Percentiles rank a stretch among this genome's conserved stretches.
phyloP scores from a whole-genome alignment of 768 basidiomycete genomes.

The Pluteus cervinus region DNA sequence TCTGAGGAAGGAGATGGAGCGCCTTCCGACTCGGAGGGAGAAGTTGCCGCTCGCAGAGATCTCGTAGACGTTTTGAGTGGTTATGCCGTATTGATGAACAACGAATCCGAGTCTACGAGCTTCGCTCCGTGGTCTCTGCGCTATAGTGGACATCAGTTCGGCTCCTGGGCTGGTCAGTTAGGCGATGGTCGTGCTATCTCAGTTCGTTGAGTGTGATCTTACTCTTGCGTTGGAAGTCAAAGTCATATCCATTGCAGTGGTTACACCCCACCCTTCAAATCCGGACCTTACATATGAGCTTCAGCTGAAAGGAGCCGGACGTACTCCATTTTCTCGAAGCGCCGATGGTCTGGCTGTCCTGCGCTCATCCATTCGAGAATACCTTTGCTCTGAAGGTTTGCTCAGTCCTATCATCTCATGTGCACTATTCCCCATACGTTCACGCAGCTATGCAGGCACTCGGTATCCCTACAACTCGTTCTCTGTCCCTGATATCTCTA shows the following conservation, averaged over 20 bases:
- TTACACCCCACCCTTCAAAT: constrained; percentile 65
- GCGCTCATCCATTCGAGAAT: constrained; percentile 93
- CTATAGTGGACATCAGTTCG: constrained; percentile 91
- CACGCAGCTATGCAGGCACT: constrained; percentile 56
- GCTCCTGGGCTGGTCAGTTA: constrained; percentile 87
- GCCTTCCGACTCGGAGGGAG: constrained; percentile 26
- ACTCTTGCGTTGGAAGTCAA: not conserved
- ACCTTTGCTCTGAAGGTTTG: constrained; percentile 84
- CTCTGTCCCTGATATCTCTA: constrained; percentile 72
- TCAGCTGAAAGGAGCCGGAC: constrained; percentile 91
- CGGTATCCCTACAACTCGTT: constrained; percentile 81
- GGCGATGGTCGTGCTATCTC: constrained; percentile 96
- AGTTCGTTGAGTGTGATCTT: constrained; percentile 35
- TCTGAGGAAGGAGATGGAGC: constrained; percentile 25
- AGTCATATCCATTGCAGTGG: constrained; percentile 37
- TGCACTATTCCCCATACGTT: not conserved
- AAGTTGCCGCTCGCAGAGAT: constrained; percentile 51
- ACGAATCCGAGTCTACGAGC: constrained; percentile 11
- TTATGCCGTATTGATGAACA: constrained; percentile 59
- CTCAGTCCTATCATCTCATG: constrained; percentile 1
- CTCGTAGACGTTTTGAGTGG: constrained; percentile 82
- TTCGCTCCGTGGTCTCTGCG: constrained; percentile 85
- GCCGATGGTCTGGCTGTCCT: constrained; percentile 95
- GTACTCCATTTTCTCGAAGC: constrained; percentile 88
- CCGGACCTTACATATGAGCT: constrained; percentile 65